These are phyloP conservation scores for Remersonia thermophila DNA, from an alignment of 2,329 filamentous ascomycete genomes.

Conservation along the genomic window DNA sequence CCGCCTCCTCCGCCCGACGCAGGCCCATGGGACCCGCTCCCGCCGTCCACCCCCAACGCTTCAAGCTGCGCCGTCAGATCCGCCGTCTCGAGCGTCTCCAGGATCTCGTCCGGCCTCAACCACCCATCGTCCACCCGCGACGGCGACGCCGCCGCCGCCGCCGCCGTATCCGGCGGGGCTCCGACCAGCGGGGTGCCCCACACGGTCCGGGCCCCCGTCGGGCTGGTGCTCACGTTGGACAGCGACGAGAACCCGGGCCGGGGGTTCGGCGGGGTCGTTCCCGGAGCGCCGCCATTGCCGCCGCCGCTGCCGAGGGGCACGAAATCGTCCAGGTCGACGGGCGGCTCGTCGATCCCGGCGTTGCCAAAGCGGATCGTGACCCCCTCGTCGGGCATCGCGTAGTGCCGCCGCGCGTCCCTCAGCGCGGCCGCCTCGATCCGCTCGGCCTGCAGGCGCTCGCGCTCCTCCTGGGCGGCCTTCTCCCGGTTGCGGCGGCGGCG, in stretches of 20 bases:
- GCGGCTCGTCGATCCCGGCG: constrained; percentile 16
- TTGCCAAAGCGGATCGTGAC: constrained; percentile 19
- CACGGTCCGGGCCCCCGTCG: constrained; percentile 64
- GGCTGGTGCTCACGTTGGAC: constrained; percentile 70
- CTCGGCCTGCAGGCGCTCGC: constrained; percentile 71
- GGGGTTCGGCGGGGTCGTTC: constrained; percentile 38
- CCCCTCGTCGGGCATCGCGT: constrained; percentile 30
- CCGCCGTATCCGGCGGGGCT: constrained; percentile 39
- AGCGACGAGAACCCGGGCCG: constrained; percentile 54
- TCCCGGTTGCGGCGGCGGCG: constrained; percentile 67
- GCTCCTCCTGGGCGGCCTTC: constrained; percentile 76
- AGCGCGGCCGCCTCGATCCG: constrained; percentile 62
- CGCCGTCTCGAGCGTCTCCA: constrained; percentile 52
- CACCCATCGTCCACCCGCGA: constrained; percentile 49
- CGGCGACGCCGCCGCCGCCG: constrained; percentile 13
- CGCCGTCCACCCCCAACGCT: constrained; percentile 32
- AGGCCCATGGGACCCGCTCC: too few relatives aligned
- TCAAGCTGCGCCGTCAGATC: constrained; percentile 50
- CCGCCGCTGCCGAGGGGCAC: constrained; percentile 44
- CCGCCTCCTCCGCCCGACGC: constrained; percentile 11
- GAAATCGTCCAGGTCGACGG: constrained; percentile 49
- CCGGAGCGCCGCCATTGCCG: constrained; percentile 22
- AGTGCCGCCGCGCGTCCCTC: constrained; percentile 30
- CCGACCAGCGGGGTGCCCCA: constrained; percentile 77
- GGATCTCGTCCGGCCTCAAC: constrained; percentile 68